Base-by-base conservation (phyloP, 352 stramenopile genomes). In the Blastocystis sp. region DNA sequence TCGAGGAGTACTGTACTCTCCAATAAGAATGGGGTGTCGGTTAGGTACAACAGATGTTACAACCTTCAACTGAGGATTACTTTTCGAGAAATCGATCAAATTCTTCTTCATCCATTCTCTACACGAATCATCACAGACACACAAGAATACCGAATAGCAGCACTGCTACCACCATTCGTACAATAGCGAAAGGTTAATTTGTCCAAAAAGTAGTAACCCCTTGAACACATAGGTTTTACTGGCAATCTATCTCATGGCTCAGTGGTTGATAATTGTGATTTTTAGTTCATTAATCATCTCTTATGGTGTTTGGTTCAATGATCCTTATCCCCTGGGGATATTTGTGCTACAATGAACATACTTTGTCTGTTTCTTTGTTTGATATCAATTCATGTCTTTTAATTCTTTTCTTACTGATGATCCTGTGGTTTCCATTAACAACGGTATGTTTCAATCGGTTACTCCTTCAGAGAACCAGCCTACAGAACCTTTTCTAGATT, bases 41-140 rank as follows among this genome's bases (percentile, higher is more conserved):
- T 83, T 83, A 16, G 49, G 49, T 21, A 83, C 24, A 63, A 42
- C 27, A 21, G 49, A 29, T 29, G 71, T 43, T 7, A 66, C 71
- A 6, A 83, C 71, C 54, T 83, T 83, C 42, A 83, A 49, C 49
- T 83, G 71, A n/a, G 71, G 71, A 49, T 83, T 83, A 14, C 12
- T 43, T 1, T 37, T 66, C 2, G 71, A 65, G 21, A 83, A 83
- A 43, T 83, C 42, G 46, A 83, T 83, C 16, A 83, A 43, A 59
- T 83, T 83, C 71, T 83, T 83, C 71, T 83, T 51, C 71, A 83
- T 83, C 71, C 71, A 83, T 37, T 67, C 49, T 83, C 71, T 83
- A 83, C 71, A 43, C 0, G 43, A 4, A 24, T 65, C 29, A 52
- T 12, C 1, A 46, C n/a, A 21, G 5, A 29, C 1, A 21, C 0